Base-by-base conservation (phyloP, 2,329 filamentous ascomycete genomes). In the Penicillium sp. region DNA sequence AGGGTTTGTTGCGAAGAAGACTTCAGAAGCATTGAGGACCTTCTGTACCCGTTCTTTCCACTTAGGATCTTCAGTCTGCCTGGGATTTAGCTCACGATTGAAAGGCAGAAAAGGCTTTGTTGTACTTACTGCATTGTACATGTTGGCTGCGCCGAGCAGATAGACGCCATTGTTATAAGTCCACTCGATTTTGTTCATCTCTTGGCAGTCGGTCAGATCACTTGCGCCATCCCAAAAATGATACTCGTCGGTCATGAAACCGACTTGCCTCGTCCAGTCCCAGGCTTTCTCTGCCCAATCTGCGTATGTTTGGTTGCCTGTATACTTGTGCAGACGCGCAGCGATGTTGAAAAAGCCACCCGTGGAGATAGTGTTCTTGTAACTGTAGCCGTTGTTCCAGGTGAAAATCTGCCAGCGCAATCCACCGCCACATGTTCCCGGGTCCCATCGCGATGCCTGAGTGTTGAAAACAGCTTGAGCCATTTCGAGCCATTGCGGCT, bases 381-480 rank as follows among this genome's bases (percentile, higher is more conserved):
- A 70, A 9, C 58, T 65, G 23, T 67, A 70, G 0, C 68, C 68
- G 26, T 66, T 67, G 29, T 70, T 70, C 58, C 64, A 70, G 0
- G 65, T 65, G 38, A 68, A 70, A 13, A 70, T 70, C 49, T 70
- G 68, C 68, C 68, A 70, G 5, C 64, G 60, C 59, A 95, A 72
- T 9, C 90, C 90, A 45, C 90, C 90, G 43, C 74, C 77, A 70
- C 90, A 95, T 0, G 77, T 78, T 0, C 73, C 64, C 2, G 72
- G 74, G 61, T 94, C 85, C 87, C 89, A 93, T 21, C 89, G 82
- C 18, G 73, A 72, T 2, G 83, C 84, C 65, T 90, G 90, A 46
- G 87, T 85, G 74, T 93, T 90, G 71, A 93, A 95, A 2, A 90
- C 87, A 10, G 86, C 87, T 69, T 91, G 87, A 0, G 82, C 86